Base-by-base conservation (phyloP, 257 asterid species). In the Solanum ossicruentum region DNA sequence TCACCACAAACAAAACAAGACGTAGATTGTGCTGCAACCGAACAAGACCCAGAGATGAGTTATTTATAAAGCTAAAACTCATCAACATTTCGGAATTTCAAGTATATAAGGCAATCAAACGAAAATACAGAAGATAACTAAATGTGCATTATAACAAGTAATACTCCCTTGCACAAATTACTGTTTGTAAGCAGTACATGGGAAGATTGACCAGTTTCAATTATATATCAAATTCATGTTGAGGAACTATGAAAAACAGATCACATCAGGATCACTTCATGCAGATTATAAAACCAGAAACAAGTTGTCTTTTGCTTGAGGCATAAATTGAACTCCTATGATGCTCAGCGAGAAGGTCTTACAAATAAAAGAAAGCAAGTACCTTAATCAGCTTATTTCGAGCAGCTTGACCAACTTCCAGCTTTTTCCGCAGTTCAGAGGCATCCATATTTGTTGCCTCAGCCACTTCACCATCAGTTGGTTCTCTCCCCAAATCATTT, bases 351-450 rank as follows among this genome's bases (percentile, higher is more conserved):
- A 79, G 17, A 36, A 65, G 36, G 26, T 18, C 45, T 63, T 9
- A 57, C 65, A 80, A 70, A 39, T 45, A 80, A 3, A 75, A 2
- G 13, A 60, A 16, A 41, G 69, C 8, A 81, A 36, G 16, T 86
- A 96, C 99, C 98, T 92, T 96, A 86, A 96, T 93, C 94, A 95
- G 81, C 89, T 96, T 96, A 91, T 90, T 93, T 91, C 98, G 91
- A 58, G 99, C 95, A 23, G 99, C 98, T 82, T 72, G 94, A 66
- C 99, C 98, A 89, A 93, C 93, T 91, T 91, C 92, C 85, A 93
- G 55, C 58, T 87, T 92, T 84, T 93, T 93, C 91, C 92, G 85
- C 45, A 96, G 88, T 78, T 89, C 93, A 81, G 73, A 23, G 39
- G 79, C 83, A 56, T 90, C 88, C 88, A 89, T 85, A 79, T 89